A percentile compares a stretch with the other conserved stretches of the same genome.
Evolutionary conservation across 1,139 yeast genomes (phyloP).

Genomic region (Torulaspora globosa): DNA sequence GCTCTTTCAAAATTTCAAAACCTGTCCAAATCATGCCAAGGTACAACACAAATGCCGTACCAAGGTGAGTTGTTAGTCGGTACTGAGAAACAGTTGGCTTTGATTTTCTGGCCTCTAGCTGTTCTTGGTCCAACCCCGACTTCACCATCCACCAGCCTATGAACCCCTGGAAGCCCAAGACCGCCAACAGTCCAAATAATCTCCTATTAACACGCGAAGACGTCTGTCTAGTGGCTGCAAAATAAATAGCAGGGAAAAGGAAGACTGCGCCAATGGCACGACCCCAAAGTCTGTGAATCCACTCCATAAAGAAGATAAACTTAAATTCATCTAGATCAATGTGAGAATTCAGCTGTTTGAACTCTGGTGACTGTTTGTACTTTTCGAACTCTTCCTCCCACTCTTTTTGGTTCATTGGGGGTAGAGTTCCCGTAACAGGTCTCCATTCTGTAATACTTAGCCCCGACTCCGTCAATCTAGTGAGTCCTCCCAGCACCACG

Average conservation of each 20-base stretch:
- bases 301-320: slow-evolving; percentile 94
- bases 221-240: slow-evolving; percentile 63
- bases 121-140: slow-evolving; percentile 84
- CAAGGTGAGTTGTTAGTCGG: slow-evolving; percentile 87
- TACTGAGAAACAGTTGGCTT: slow-evolving; percentile 96
- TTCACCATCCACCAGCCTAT: slow-evolving; percentile 99
- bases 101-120: slow-evolving; percentile 72
- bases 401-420: slow-evolving; percentile 73
- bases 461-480: slow-evolving; percentile 93
- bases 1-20: slow-evolving; percentile 72
- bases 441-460: slow-evolving; percentile 97
- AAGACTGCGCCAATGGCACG: slow-evolving; percentile 82
- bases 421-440: slow-evolving; percentile 92
- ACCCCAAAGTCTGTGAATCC: slow-evolving; percentile 94
- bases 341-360: slow-evolving; percentile 80
- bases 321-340: slow-evolving; percentile 91
- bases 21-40: slow-evolving; percentile 91
- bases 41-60: slow-evolving; percentile 87
- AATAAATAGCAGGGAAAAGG: slow-evolving; percentile 79
- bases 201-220: slow-evolving; percentile 65
- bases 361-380: slow-evolving; percentile 86
- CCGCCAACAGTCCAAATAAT: slow-evolving; percentile 64
- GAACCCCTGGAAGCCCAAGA: slow-evolving; percentile 89
- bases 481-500: slow-evolving; percentile 93
- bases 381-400: slow-evolving; percentile 84